phyloP scores from a whole-genome alignment of 768 basidiomycete species.

The Candolleomyces efflorescens region DNA sequence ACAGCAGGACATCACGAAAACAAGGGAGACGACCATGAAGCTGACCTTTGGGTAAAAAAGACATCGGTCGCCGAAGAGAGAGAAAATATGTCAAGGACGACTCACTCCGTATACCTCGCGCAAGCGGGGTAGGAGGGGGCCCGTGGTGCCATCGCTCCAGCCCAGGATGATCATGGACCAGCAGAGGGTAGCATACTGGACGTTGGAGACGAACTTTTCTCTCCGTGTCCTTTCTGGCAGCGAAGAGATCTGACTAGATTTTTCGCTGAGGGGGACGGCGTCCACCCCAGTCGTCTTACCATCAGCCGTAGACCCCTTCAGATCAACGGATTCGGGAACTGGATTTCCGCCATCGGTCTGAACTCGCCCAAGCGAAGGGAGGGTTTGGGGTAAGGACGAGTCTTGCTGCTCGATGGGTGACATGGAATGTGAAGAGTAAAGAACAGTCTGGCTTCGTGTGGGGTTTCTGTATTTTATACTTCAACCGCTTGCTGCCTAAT shows the following conservation, averaged over 20 bases:
- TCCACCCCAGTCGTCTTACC: background rate
- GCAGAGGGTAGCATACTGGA: constrained; percentile 55
- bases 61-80: background rate
- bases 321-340: background rate
- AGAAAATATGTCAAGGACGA: background rate
- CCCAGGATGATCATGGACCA: constrained; percentile 59
- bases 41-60: constrained; percentile 28
- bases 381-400: background rate
- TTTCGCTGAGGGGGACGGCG: background rate
- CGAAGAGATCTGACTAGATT: background rate
- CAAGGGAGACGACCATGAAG: constrained; percentile 53
- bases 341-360: background rate
- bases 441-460: background rate
- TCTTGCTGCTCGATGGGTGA: background rate
- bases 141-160: constrained; percentile 76
- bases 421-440: background rate
- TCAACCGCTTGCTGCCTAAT: background rate
- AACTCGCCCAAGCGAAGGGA: background rate
- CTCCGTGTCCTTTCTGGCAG: constrained; percentile 11
- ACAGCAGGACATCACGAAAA: constrained; percentile 45
- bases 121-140: constrained; percentile 71
- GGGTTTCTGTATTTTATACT: background rate
- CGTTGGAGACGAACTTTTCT: constrained; percentile 19
- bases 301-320: background rate
- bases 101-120: constrained; percentile 50